These are phyloP conservation scores for Typha latifolia DNA, from an alignment of 176 grass and related monocot genomes.

Conservation along the genomic window DNA sequence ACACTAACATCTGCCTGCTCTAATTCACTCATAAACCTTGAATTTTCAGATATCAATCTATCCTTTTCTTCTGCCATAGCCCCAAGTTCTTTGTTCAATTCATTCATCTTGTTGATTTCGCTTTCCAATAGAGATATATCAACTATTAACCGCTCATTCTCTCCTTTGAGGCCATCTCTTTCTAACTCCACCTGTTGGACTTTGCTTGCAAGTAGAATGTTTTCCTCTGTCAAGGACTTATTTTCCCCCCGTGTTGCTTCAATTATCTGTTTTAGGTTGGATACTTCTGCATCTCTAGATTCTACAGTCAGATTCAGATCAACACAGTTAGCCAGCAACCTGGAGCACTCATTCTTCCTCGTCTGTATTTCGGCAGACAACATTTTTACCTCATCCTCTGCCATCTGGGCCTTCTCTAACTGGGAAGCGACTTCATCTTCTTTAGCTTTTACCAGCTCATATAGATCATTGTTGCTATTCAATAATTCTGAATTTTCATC, in stretches of 20 bases:
- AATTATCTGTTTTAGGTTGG: constrained; percentile 27
- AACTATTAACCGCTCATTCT: constrained; percentile 29
- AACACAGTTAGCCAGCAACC: constrained; percentile 25
- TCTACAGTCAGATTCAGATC: constrained; percentile 35
- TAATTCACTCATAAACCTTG: constrained; percentile 15
- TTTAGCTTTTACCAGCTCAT: constrained; percentile 27
- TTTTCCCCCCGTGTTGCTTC: constrained; percentile 39
- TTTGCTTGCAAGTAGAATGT: constrained; percentile 33
- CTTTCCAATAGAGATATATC: constrained; percentile 1
- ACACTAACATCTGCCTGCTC: constrained; percentile 5
- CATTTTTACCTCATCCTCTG: constrained; percentile 30
- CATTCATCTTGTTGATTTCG: constrained; percentile 4
- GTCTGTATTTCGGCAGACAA: constrained; percentile 39
- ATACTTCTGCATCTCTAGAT: constrained; percentile 30
- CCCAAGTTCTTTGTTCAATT: constrained; percentile 23
- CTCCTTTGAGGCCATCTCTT: constrained; percentile 29
- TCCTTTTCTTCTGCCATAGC: constrained; percentile 32
- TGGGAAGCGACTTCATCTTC: constrained; percentile 28
- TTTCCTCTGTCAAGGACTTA: constrained; percentile 23
- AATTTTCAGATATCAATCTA: constrained; percentile 27
- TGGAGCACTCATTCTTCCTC: constrained; percentile 41
- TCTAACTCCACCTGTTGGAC: constrained; percentile 22
- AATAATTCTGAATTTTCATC: too few species aligned
- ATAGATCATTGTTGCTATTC: constrained; percentile 20
- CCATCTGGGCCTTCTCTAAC: constrained; percentile 24